phyloP scores from a whole-genome alignment of 305 asterid species.

The Fraxinus velutina region DNA sequence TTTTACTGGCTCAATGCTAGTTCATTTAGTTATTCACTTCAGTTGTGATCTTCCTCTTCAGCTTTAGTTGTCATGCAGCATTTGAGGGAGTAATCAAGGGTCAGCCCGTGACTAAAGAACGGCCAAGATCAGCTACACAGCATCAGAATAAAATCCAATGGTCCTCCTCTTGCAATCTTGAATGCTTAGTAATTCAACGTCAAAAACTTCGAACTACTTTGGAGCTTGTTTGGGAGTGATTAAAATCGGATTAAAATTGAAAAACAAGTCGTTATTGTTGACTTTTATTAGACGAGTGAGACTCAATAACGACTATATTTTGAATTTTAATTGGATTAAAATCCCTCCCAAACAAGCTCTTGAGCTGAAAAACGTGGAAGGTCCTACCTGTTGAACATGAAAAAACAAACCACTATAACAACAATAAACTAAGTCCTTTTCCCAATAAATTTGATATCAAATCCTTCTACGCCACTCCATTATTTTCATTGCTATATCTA shows the following conservation, averaged over 20 bases:
- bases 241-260: too few species aligned
- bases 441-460: background rate
- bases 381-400: constrained; percentile 64
- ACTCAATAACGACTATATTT: too few species aligned
- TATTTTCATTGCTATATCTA: background rate
- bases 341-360: too few species aligned
- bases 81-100: background rate
- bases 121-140: constrained; percentile 47
- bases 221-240: constrained; percentile 11
- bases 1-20: background rate
- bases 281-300: too few species aligned
- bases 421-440: background rate
- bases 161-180: constrained; percentile 87
- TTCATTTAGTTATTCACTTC: background rate
- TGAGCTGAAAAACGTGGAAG: constrained; percentile 83
- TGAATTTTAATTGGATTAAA: too few species aligned
- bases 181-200: constrained; percentile 71
- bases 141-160: constrained; percentile 87
- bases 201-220: constrained; percentile 86
- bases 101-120: background rate
- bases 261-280: too few species aligned
- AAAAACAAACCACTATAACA: background rate
- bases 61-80: background rate
- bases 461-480: background rate
- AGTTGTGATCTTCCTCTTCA: background rate